Conservation (phyloP, 148 eudicot species). For the Limonium bicolor region DNA sequence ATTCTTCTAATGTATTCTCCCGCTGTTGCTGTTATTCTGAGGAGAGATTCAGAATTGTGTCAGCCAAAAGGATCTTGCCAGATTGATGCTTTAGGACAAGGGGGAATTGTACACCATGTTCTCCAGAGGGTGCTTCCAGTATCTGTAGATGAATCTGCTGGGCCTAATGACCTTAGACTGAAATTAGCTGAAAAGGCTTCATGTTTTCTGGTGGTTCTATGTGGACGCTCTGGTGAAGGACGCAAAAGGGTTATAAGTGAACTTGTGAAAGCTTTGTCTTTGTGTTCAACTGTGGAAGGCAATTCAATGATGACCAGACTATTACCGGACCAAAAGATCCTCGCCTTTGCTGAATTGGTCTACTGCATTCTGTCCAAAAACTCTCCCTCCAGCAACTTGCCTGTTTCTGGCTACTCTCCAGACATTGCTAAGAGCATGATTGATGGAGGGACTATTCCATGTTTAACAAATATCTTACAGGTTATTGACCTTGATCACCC, state of each 20-base stretch:
- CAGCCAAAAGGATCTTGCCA: constrained; percentile 41
- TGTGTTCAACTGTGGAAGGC: constrained; percentile 30
- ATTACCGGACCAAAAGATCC: constrained; percentile 69
- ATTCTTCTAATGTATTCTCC: constrained; percentile 90
- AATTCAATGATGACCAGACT: constrained; percentile 40
- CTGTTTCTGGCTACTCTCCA: constrained; percentile 88
- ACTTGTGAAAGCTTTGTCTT: constrained; percentile 73
- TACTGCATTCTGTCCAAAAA: constrained; percentile 81
- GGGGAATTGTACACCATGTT: constrained; percentile 82
- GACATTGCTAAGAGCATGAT: constrained; percentile 91
- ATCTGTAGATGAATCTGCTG: constrained; percentile 41
- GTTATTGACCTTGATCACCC: constrained; percentile 92
- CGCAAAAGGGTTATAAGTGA: constrained; percentile 81
- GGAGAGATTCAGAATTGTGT: constrained; percentile 63
- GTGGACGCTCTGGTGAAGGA: constrained; percentile 95
- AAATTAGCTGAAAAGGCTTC: constrained; percentile 96
- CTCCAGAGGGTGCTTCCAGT: constrained; percentile 60
- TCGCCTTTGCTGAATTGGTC: constrained; percentile 70
- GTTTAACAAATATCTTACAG: constrained; percentile 67
- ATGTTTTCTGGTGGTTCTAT: constrained; percentile 85
- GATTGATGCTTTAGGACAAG: constrained; percentile 32
- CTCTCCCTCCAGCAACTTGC: constrained; percentile 60
- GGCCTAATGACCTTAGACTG: constrained; percentile 58
- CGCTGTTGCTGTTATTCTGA: constrained; percentile 68
- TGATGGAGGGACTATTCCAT: constrained; percentile 84